Evolutionary conservation across 2,329 filamentous ascomycete genomes (phyloP), one percentile per base, ranked within the genome.

Genomic region (Coniochaeta pulveracea): DNA sequence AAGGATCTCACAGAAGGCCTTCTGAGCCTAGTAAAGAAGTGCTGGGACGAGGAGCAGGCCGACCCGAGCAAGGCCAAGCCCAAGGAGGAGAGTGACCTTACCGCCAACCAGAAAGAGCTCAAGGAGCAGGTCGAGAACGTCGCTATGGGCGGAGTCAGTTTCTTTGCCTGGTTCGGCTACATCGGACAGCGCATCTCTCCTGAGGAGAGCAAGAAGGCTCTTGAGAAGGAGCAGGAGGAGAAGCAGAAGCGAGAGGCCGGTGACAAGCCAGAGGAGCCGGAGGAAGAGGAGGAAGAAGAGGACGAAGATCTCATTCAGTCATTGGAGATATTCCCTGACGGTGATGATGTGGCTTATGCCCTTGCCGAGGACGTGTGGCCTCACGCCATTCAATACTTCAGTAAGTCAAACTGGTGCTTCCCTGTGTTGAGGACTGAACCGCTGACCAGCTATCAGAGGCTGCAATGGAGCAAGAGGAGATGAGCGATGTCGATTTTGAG

Each of bases 121-220:
- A 58, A 64, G 47, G 61, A 61, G 45, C 67, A 69, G 61, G 73
- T 71, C 40, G 66, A 75, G 43, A 60, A 63, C 41, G 76, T 69
- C 11, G 71, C 72, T 29, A 67, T 81, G 40, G 75, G 73, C 28
- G 76, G 70, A 5, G 52, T 77, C 33, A 86, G 80, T 59, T 94
- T 95, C 69, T 95, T 95, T 54, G 75, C 77, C 37, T 91, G 80
- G 72, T 95, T 95, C 55, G 84, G 80, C 34, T 95, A 79, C 63
- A 74, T 69, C 40, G 84, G 76, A 42, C 64, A 72, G 42, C 73
- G 72, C 48, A 62, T 94, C 46, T 73, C 71, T 29, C 79, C 74
- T 3, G 80, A 84, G 56, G 82, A 93, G 66, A 80, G 72, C 46
- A 61, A 61, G 43, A 61, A 69, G 40, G 80, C 77, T 6, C 57